phyloP scores from a whole-genome alignment of 2,329 filamentous ascomycete species.

The Penicillium sp. region DNA sequence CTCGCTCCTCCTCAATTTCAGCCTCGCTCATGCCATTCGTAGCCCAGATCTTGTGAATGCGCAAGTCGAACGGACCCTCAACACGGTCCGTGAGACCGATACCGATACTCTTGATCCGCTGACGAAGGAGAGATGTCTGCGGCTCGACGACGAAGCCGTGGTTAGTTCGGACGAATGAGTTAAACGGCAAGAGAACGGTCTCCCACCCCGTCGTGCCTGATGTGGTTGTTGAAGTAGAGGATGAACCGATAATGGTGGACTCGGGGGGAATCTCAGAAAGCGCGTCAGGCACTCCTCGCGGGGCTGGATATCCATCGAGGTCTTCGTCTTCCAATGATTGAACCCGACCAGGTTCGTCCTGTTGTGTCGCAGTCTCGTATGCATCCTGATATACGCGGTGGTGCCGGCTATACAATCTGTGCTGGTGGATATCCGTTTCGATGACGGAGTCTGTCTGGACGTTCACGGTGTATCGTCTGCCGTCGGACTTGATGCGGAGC shows the following conservation, averaged over 20 bases:
- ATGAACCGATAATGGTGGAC: constrained; percentile 35
- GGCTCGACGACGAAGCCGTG: constrained; percentile 89
- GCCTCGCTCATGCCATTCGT: constrained; percentile 64
- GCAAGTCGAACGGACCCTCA: constrained; percentile 83
- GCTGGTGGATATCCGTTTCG: constrained; percentile 93
- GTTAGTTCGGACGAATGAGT: constrained; percentile 93
- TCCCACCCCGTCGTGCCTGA: constrained; percentile 85
- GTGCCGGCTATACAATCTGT: constrained; percentile 65
- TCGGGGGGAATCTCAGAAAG: constrained; percentile 40
- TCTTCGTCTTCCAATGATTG: neutral
- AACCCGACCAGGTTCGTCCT: neutral
- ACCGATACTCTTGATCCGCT: constrained; percentile 81
- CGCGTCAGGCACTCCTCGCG: constrained; percentile 28
- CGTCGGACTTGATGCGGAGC: constrained; percentile 84
- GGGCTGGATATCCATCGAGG: neutral
- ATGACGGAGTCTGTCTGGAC: constrained; percentile 92
- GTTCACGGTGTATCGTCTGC: constrained; percentile 90
- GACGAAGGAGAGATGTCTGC: constrained; percentile 81
- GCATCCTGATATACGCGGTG: constrained; percentile 33
- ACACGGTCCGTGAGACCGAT: constrained; percentile 86
- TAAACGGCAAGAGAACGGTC: constrained; percentile 86
- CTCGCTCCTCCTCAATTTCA: constrained; percentile 41
- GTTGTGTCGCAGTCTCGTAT: constrained; percentile 12
- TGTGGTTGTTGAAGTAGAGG: constrained; percentile 41
- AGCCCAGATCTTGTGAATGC: constrained; percentile 84